Conservation (phyloP, 2,329 filamentous ascomycete genomes). For the Diatrype stigma region DNA sequence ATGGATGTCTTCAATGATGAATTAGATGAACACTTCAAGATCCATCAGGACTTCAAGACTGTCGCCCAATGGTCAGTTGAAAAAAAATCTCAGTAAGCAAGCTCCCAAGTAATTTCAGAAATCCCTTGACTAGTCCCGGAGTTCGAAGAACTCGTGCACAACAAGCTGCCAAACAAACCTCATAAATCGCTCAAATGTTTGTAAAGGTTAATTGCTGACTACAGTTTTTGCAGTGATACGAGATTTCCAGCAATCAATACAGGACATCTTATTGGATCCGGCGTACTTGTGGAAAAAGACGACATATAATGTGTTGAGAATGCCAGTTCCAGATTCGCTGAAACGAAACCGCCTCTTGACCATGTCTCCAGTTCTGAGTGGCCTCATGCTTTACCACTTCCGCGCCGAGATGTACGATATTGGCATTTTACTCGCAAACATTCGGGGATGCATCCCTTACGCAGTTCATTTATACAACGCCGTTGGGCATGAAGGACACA, state of each 20-base stretch:
- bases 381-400: conserved; percentile 32
- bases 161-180: too few relatives aligned
- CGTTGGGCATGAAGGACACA: conserved; percentile 23
- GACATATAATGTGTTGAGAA: background rate
- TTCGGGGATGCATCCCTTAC: conserved; percentile 36
- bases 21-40: conserved; percentile 24
- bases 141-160: too few relatives aligned
- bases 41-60: conserved; percentile 26
- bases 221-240: too few relatives aligned
- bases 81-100: too few relatives aligned
- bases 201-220: too few relatives aligned
- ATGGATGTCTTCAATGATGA: conserved; percentile 16
- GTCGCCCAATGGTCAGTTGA: conserved; percentile 26
- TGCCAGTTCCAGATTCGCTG: background rate
- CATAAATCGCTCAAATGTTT: too few relatives aligned
- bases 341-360: conserved; percentile 26
- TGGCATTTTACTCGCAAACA: conserved; percentile 29
- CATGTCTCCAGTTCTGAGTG: conserved; percentile 34
- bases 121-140: too few relatives aligned
- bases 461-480: conserved; percentile 40
- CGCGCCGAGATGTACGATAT: conserved; percentile 27
- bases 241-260: conserved; percentile 15
- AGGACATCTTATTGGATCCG: conserved; percentile 19
- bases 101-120: too few relatives aligned
- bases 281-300: conserved; percentile 12